Base-by-base conservation (phyloP, 257 asterid genomes). In the Penstemon davidsonii region DNA sequence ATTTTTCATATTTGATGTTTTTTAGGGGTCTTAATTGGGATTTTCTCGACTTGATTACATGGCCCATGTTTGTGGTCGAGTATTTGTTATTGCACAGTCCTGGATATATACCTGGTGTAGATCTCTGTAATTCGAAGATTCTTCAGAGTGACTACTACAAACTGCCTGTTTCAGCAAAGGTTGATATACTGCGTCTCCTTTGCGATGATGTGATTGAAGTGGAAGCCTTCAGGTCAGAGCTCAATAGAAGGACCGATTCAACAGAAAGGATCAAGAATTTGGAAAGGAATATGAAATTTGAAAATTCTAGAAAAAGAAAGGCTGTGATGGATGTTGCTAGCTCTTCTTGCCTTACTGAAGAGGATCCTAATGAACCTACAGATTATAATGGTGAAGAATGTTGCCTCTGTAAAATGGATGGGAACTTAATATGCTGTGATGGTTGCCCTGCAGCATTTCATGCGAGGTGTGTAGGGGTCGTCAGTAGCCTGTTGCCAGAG, bases 301-400 rank as follows among this genome's bases (percentile, higher is more conserved):
- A 70, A 63, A 70, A 72, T 73, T 75, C 79, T 67, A 84, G 73
- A 78, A 92, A 78, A 80, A 81, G 85, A 72, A 88, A 77, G 86
- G 61, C 78, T 56, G 65, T 68, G 42, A 51, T 73, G 62, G 88
- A 82, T 82, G 86, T 77, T 47, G 81, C 79, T 62, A 82, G 82
- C 42, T 67, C 80, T 77, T 83, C 88, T 44, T 80, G 90, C 81
- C 62, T 84, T 71, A 73, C 90, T 1, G 85, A 82, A 83, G 96
- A 80, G 62, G 86, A 78, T 72, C 78, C 69, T 19, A 85, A 81
- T 59, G 91, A 83, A 59, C 38, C 77, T 46, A 76, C 81, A 39
- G 96, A 92, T 69, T 68, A 85, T 86, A 92, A 92, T 70, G 82
- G 83, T 73, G 96, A 92, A 75, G 98, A 92, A 77, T 92, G 98